Conservation (phyloP, 768 basidiomycete genomes). For the Boletus tomentosulus region DNA sequence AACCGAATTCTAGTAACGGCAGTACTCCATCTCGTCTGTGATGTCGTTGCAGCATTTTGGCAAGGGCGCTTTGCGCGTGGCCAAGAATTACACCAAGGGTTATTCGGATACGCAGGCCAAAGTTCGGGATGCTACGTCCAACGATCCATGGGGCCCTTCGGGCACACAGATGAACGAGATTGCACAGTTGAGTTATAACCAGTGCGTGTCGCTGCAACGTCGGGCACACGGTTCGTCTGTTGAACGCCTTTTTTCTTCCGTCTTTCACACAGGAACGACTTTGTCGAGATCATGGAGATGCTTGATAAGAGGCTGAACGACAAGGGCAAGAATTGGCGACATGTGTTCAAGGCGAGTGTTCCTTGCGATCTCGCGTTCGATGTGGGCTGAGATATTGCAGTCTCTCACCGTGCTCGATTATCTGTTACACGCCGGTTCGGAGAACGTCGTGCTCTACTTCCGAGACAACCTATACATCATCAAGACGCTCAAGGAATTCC, state of each 20-base stretch:
- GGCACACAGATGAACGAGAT: conserved; percentile 99
- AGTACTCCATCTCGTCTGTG: not conserved
- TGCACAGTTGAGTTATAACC: conserved; percentile 94
- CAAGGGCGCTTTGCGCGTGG: conserved; percentile 80
- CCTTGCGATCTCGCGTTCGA: not conserved
- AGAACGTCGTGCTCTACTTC: conserved; percentile 99
- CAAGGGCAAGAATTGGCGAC: conserved; percentile 99
- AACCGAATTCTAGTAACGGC: not conserved
- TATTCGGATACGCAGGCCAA: conserved; percentile 96
- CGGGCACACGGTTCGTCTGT: not conserved
- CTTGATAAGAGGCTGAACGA: conserved; percentile 97
- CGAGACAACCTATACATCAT: conserved; percentile 95
- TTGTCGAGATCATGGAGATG: conserved; percentile 99
- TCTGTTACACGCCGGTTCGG: conserved; percentile 91
- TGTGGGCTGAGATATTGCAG: conserved; percentile 33
- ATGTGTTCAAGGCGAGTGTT: conserved; percentile 87
- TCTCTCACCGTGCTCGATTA: conserved; percentile 95
- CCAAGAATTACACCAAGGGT: conserved; percentile 94
- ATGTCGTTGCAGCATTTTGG: conserved; percentile 75
- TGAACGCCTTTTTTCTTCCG: not conserved
- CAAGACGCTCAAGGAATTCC: conserved; percentile 99
- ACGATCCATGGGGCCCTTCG: conserved; percentile 97
- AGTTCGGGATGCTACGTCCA: conserved; percentile 93
- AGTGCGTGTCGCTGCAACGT: conserved; percentile 47
- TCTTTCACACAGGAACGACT: conserved; percentile 62